Percentiles rank a stretch among this genome's conserved stretches.
Evolutionary conservation across 192 early-diverging fungal species (phyloP).

Genomic region (Coemansia sp.): DNA sequence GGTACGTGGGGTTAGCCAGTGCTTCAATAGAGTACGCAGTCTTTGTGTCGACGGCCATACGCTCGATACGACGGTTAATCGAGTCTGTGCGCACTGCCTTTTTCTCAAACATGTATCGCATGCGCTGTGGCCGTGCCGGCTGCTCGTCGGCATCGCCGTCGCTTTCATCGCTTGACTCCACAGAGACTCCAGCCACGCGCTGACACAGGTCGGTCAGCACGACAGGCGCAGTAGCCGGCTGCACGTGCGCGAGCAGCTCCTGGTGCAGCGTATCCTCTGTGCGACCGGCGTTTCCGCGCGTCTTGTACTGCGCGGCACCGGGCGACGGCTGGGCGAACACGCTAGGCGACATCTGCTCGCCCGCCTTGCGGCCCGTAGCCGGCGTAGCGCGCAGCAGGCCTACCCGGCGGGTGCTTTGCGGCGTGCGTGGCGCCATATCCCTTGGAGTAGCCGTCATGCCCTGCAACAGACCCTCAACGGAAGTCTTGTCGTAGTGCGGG

Average conservation of each 20-base stretch:
- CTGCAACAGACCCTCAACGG: conserved; percentile 45
- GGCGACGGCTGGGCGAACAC: conserved; percentile 51
- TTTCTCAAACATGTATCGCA: conserved; percentile 55
- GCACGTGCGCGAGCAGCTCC: conserved; percentile 21
- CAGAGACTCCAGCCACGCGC: not conserved
- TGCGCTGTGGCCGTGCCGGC: conserved; percentile 15
- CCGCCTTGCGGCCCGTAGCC: conserved; percentile 9
- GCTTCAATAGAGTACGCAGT: conserved; percentile 38
- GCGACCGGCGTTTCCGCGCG: conserved; percentile 37
- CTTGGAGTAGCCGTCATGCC: conserved; percentile 37
- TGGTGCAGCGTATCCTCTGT: conserved; percentile 33
- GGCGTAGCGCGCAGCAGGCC: conserved; percentile 28
- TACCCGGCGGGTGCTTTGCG: conserved; percentile 34
- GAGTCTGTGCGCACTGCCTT: conserved; percentile 33
- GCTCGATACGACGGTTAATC: conserved; percentile 46
- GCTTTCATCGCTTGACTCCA: conserved; percentile 24
- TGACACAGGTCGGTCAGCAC: conserved; percentile 11
- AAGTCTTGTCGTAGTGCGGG: conserved; percentile 45
- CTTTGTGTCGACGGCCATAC: conserved; percentile 46
- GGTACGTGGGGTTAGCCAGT: conserved; percentile 53
- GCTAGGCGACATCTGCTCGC: conserved; percentile 37
- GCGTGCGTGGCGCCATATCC: conserved; percentile 23
- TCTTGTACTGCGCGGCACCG: conserved; percentile 38
- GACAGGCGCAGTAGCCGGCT: conserved; percentile 12
- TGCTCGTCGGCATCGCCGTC: conserved; percentile 1